phyloP scores from a whole-genome alignment of 2,329 filamentous ascomycete species.

The Neonectria punicea region DNA sequence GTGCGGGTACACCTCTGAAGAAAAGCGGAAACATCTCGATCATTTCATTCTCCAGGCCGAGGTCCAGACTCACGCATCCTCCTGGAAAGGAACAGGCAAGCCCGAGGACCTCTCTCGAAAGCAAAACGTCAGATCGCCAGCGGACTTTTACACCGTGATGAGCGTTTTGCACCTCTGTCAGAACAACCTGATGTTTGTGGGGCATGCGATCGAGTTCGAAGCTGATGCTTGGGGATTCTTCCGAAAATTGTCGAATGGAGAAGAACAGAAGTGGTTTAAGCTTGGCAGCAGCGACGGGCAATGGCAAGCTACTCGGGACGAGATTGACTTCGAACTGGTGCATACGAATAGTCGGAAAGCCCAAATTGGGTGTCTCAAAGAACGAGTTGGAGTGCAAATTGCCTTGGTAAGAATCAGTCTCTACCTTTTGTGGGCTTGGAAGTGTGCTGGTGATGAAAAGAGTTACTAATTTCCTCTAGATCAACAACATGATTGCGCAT shows the following conservation, averaged over 20 bases:
- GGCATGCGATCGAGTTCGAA: background rate
- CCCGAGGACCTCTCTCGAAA: background rate
- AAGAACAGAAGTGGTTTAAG: background rate
- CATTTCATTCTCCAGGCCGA: background rate
- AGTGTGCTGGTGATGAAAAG: accelerated
- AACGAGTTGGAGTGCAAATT: background rate
- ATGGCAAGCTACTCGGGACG: background rate
- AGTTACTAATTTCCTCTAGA: background rate
- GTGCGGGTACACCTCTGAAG: conserved; percentile 1
- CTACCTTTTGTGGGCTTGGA: background rate
- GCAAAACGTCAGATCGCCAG: background rate
- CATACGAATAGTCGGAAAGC: background rate
- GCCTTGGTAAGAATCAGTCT: background rate
- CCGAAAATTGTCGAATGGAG: background rate
- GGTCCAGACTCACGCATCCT: background rate
- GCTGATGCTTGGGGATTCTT: background rate
- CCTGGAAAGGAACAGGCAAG: background rate
- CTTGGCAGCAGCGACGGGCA: background rate
- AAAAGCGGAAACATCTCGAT: background rate
- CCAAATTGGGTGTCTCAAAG: background rate
- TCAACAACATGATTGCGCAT: conserved; percentile 3
- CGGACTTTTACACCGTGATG: background rate
- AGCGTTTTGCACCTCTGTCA: background rate
- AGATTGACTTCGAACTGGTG: background rate
- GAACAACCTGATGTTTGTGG: conserved; percentile 7